A percentile compares a stretch with the other conserved stretches of the same genome.
Conservation (phyloP, 2,329 filamentous ascomycete species). For the Cordyceps tenuipes region DNA sequence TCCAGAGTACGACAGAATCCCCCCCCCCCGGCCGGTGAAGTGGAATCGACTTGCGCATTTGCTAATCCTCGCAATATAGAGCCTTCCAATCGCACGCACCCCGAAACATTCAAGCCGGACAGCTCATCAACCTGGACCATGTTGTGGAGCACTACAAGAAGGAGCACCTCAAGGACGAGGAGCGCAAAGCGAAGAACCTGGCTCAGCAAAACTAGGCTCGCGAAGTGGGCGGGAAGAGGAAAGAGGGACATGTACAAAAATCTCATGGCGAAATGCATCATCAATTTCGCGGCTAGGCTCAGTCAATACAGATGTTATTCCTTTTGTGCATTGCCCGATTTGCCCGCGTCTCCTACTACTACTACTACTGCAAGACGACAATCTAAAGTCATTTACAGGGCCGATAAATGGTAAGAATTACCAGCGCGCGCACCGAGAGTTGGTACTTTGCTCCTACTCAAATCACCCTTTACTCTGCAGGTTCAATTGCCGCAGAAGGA, state of each 20-base stretch:
- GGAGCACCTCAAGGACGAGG: conserved; percentile 46
- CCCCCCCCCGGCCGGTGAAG: neutral
- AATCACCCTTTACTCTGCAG: neutral
- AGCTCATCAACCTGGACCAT: conserved; percentile 45
- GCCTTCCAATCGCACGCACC: conserved; percentile 41
- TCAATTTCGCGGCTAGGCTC: conserved; percentile 1
- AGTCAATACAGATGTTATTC: conserved; percentile 10
- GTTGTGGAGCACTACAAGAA: conserved; percentile 50
- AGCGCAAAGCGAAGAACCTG: conserved; percentile 44
- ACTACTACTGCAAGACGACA: neutral
- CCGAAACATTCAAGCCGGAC: conserved; percentile 47
- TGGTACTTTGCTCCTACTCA: neutral
- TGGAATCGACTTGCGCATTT: neutral
- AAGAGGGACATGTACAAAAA: conserved; percentile 9
- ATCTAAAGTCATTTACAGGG: no score
- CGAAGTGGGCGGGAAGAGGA: conserved; percentile 13
- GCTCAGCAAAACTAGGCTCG: conserved; percentile 27
- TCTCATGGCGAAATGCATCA: neutral
- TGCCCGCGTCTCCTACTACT: neutral
- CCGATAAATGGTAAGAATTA: neutral
- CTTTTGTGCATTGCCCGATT: neutral
- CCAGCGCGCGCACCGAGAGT: neutral
- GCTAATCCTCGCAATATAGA: conserved; percentile 27
- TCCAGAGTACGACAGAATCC: conserved; percentile 43
- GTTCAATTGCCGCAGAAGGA: neutral